Conservation (phyloP, 306 rosid genomes). For the Acacia melanoxylon region DNA sequence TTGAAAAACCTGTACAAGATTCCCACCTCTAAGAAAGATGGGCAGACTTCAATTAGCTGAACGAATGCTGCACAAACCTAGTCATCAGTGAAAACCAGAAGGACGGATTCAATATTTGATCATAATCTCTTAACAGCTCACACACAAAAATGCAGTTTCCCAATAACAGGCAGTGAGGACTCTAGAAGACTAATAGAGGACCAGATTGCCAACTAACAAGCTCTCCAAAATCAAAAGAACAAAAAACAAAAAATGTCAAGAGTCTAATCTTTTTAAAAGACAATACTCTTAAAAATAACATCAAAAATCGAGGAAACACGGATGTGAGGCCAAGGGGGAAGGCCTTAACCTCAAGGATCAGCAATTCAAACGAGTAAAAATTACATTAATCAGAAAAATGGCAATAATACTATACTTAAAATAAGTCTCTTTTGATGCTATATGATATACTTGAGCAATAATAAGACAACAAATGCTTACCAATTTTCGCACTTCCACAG, state of each 20-base stretch:
- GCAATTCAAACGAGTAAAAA: slow-evolving; percentile 23
- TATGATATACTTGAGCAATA: background rate
- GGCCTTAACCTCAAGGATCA: slow-evolving; percentile 13
- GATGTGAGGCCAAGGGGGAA: background rate
- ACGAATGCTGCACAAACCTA: slow-evolving; percentile 98
- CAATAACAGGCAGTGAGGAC: slow-evolving; percentile 17
- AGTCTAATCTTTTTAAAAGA: background rate
- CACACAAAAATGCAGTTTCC: background rate
- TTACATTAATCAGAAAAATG: slow-evolving; percentile 20
- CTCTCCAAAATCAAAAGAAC: slow-evolving; percentile 9
- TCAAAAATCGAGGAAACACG: slow-evolving; percentile 1
- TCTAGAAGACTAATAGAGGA: background rate
- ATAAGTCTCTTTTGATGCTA: slow-evolving; percentile 8
- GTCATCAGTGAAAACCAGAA: slow-evolving; percentile 39
- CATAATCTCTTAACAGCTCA: background rate
- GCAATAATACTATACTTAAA: slow-evolving; percentile 10
- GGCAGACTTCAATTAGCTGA: slow-evolving; percentile 94
- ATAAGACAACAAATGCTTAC: slow-evolving; percentile 45
- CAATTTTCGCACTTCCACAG: slow-evolving; percentile 88
- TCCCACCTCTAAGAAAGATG: slow-evolving; percentile 88
- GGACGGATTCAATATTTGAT: slow-evolving; percentile 32
- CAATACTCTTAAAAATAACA: background rate
- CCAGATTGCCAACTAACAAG: background rate
- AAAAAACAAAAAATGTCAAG: background rate
- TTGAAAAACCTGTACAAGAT: slow-evolving; percentile 24